Evolutionary conservation across 2,329 filamentous ascomycete species (phyloP).

Genomic region (Zymoseptoria tritici): DNA sequence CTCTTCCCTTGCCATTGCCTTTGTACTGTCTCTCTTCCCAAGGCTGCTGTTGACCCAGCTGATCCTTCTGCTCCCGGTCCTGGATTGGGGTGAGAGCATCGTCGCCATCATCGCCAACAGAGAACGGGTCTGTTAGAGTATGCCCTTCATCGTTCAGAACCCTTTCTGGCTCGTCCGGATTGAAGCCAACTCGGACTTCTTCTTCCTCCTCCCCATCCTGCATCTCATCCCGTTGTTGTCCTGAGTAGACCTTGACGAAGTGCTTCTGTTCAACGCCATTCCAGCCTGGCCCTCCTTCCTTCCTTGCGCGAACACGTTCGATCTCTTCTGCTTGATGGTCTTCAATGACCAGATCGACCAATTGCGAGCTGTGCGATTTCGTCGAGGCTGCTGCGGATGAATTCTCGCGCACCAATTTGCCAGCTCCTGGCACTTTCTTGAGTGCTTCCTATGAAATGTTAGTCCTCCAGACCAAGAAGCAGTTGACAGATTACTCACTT

Average conservation of each 20-base stretch:
- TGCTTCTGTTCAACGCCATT: conserved; percentile 50
- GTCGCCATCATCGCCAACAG: conserved; percentile 35
- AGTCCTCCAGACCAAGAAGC: neutral
- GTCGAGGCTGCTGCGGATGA: conserved; percentile 36
- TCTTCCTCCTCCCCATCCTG: conserved; percentile 42
- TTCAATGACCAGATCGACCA: conserved; percentile 62
- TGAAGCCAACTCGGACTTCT: conserved; percentile 49
- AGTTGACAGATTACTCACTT: neutral
- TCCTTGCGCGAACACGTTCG: conserved; percentile 54
- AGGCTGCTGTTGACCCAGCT: conserved; percentile 23
- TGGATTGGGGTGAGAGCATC: conserved; percentile 18
- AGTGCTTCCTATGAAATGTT: conserved; percentile 16
- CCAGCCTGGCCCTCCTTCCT: conserved; percentile 55
- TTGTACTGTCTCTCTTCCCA: conserved; percentile 25
- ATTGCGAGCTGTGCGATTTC: conserved; percentile 53
- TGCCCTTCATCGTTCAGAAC: conserved; percentile 38
- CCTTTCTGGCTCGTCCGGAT: conserved; percentile 40
- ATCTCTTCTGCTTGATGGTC: conserved; percentile 55
- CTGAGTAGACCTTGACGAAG: conserved; percentile 46
- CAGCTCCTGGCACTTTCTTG: conserved; percentile 26
- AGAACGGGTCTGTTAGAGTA: conserved; percentile 39
- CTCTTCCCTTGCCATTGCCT: conserved; percentile 6
- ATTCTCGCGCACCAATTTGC: conserved; percentile 38
- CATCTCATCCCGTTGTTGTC: conserved; percentile 28
- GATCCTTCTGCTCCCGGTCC: conserved; percentile 17